These are phyloP conservation scores for Pseudocercospora eumusae DNA, from an alignment of 2,329 filamentous ascomycete species.

Conservation along the genomic window DNA sequence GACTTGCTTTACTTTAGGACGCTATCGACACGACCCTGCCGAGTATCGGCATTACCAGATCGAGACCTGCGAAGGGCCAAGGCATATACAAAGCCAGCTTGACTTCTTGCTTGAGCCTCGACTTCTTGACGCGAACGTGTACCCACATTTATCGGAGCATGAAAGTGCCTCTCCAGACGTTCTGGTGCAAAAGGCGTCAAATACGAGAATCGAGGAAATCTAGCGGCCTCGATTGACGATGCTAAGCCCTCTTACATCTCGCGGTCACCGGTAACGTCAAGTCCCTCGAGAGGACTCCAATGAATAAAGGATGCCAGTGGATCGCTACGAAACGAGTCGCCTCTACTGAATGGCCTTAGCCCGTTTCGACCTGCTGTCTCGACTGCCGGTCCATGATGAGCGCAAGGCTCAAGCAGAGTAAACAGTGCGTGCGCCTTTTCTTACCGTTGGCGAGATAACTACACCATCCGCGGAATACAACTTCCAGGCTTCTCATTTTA, in stretches of 20 bases:
- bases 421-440: neutral
- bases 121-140: neutral
- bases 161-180: neutral
- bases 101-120: slow-evolving; percentile 20
- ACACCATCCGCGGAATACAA: neutral
- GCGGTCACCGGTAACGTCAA: neutral
- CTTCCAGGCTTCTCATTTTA: neutral
- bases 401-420: neutral
- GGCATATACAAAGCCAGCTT: slow-evolving; percentile 11
- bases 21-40: neutral
- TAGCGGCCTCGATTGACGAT: neutral
- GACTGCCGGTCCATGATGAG: neutral
- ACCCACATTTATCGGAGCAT: neutral
- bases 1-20: slow-evolving; percentile 6
- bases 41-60: neutral
- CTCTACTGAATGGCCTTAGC: neutral
- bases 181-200: neutral
- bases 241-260: neutral
- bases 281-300: neutral
- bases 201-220: neutral
- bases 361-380: neutral
- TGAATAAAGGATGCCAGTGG: neutral
- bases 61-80: neutral
- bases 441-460: neutral
- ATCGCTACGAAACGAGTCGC: neutral